Evolutionary conservation across 2,329 filamentous ascomycete species (phyloP), one percentile per base, ranked within the genome.

Genomic region (Sarocladium kiliense): DNA sequence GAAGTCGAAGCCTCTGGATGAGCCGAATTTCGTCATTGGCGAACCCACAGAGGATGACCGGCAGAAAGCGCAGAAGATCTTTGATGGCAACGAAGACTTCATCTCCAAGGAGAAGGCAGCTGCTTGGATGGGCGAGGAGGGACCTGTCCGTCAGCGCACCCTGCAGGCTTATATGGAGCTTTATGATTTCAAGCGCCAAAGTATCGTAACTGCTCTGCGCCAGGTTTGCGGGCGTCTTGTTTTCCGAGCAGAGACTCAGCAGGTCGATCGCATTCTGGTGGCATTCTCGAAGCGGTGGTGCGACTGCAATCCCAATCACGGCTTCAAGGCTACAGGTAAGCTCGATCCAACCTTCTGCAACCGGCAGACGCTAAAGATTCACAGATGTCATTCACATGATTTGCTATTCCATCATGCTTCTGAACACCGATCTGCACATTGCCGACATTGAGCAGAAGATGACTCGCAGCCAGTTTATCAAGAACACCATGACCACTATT

Each of bases 391-490:
- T 99, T 18, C 93, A 99, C 69, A 97, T 92, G 23, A 95, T 97
- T 60, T 95, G 91, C 72, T 99, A 97, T 71, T 97, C 94, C 1
- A 85, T 99, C 60, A 86, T 99, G 66, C 79, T 99, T 11, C 80
- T 99, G 59, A 99, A 99, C 65, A 99, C 94, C 32, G 94, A 99
- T 74, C 77, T 99, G 55, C 93, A 99, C 65, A 72, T 97, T 65
- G 94, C 93, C 57, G 92, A 97, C 66, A 96, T 97, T 62, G 91
- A 96, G 58, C 85, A 89, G 63, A 96, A 96, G 75, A 99, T 99
- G 94, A 97, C 93, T 1, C 85, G 89, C 55, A 87, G 81, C 59
- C 93, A 97, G 65, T 99, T 97, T 65, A 83, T 99, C 66, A 96
- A 95, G 71, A 99, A 99, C 67, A 97, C 94, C 3, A 86, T 97